Evolutionary conservation across 78 protist species (phyloP), one percentile per base, ranked within the genome.

Genomic region (Dictyostelium firmibasis): DNA sequence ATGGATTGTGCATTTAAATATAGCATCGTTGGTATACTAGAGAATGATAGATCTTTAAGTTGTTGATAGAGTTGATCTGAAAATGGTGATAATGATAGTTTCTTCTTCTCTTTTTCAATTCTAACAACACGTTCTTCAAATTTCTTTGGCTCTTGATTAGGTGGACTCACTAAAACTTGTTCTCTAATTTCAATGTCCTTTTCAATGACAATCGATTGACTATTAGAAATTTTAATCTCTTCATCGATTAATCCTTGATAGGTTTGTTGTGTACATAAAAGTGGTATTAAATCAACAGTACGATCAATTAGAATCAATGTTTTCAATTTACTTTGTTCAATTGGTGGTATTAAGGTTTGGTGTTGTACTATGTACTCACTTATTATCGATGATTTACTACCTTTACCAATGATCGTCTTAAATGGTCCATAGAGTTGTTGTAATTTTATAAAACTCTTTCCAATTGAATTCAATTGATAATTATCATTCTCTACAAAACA

Each of bases 401-500:
- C 84, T 44, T 79, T 79, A n/a, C 84, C 84, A 79, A 79, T 20
- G 11, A 79, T 79, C 11, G 44, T 79, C 36, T 27, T 38, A 29
- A 79, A 79, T 13, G 84, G 84, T 44, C 84, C 84, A 79, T 79
- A 79, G 36, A 79, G 14, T 79, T 79, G 84, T 44, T 79, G 69
- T 27, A 79, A 79, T 6, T 79, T 33, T 44, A 79, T 79, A 14
- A 79, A 44, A 79, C 62, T 44, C 18, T 44, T 38, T 27, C 67
- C n/a, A 13, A 79, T 79, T 27, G n/a, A 10, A 23, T 44, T 41
- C 10, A 79, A 36, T 44, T 79, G 84, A 44, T 44, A 79, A 44
- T 79, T 79, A 47, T 79, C 84, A 79, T 79, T 79, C 23, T 79
- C 84, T 25, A 79, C 67, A 79, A 79, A 79, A 79, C 69, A 79